Evolutionary conservation across 257 asterid species (phyloP).

Genomic region (Solanum boliviense): DNA sequence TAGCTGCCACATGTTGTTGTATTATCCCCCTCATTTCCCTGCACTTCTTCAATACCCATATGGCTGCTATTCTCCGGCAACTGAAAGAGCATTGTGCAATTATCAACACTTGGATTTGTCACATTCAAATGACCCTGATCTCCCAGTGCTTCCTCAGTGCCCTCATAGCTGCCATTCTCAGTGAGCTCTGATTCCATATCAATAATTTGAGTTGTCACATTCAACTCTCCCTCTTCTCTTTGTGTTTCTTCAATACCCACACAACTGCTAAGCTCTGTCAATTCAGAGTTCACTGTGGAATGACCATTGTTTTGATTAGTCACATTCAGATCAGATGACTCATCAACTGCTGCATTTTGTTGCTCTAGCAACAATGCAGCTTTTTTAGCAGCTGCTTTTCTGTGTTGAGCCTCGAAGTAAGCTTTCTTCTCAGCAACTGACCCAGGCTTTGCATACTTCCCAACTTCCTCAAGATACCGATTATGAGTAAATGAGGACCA

Average conservation of each 20-base stretch:
- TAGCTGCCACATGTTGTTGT: neutral
- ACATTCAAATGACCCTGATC: slow-evolving; percentile 4
- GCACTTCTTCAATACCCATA: slow-evolving; percentile 14
- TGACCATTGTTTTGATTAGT: neutral
- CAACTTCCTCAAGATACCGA: slow-evolving; percentile 72
- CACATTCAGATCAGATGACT: slow-evolving; percentile 4
- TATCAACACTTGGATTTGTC: neutral
- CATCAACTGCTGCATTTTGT: slow-evolving; percentile 20
- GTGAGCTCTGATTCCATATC: neutral
- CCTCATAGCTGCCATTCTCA: neutral
- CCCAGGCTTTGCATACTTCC: slow-evolving; percentile 76
- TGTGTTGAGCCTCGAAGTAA: slow-evolving; percentile 80
- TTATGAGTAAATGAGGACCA: slow-evolving; percentile 82
- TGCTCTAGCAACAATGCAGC: slow-evolving; percentile 58
- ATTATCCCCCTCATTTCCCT: slow-evolving; percentile 5
- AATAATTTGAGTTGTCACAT: neutral
- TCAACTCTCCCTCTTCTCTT: neutral
- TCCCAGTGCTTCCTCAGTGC: neutral
- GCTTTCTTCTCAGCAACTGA: slow-evolving; percentile 95
- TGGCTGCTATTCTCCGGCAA: neutral
- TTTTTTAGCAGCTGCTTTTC: slow-evolving; percentile 42
- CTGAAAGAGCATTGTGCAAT: neutral
- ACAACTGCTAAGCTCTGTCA: neutral
- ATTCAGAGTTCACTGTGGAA: neutral
- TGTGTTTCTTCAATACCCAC: slow-evolving; percentile 8